Percentiles rank a stretch among this genome's conserved stretches.
Evolutionary conservation across 73 alveolate genomes (phyloP).

Genomic region (Halteria grandinella): DNA sequence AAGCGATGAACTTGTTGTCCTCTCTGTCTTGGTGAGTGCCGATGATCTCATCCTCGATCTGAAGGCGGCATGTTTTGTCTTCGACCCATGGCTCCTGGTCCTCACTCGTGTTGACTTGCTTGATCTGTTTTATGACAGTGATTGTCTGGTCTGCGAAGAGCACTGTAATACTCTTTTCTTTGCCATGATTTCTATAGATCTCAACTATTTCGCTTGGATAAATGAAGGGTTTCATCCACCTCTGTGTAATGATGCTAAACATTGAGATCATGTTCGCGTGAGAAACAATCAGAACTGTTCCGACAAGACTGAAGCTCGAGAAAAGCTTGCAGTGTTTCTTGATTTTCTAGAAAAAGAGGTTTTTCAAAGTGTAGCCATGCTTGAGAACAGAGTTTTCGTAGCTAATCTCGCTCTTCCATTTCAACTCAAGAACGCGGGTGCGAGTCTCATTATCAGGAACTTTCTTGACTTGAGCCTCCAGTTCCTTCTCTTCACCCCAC

Average conservation of each 20-base stretch:
- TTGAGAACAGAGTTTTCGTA: conserved; percentile 32
- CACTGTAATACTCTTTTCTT: no score
- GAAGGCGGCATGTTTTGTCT: neutral
- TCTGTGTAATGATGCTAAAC: conserved; percentile 12
- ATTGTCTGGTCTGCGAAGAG: conserved; percentile 12
- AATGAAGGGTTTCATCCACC: conserved; percentile 18
- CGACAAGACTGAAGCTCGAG: conserved; percentile 21
- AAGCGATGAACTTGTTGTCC: neutral
- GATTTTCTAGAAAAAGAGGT: conserved; percentile 28
- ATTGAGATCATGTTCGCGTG: conserved; percentile 34
- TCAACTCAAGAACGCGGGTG: neutral
- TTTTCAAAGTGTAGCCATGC: conserved; percentile 28
- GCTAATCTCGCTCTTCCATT: conserved; percentile 43
- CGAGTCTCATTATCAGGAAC: neutral
- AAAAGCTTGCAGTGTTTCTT: conserved; percentile 35
- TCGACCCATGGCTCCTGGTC: conserved; percentile 40
- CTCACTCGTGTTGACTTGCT: neutral
- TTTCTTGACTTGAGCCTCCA: neutral
- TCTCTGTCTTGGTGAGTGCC: neutral
- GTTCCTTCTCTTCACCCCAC: no score
- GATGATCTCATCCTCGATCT: neutral
- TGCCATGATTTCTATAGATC: no score
- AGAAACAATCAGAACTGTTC: conserved; percentile 31
- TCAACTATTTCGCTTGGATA: neutral
- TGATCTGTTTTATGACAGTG: conserved; percentile 8